Base-by-base conservation (phyloP, 345 rosid genomes). In the Eucalyptus viminalis region DNA sequence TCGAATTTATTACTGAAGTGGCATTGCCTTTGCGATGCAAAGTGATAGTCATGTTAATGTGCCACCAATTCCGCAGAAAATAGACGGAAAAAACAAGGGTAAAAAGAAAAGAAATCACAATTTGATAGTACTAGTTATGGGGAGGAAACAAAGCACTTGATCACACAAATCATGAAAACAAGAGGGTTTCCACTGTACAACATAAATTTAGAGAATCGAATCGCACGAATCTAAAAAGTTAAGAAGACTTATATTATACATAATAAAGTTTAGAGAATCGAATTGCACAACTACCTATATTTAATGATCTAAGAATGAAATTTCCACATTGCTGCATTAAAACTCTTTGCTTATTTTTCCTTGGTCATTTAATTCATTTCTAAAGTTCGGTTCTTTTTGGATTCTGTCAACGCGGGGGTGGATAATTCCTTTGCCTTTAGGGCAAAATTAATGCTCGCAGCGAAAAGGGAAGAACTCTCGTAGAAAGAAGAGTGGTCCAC, bases 161-260 rank as follows among this genome's bases (percentile, higher is more conserved):
- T 4, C 24, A 12, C 47, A 0, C 81, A 34, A 19, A 34, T 72
- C 45, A 19, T 19, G 25, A 37, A 72, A 72, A 37, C 0, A 17
- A n/a, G 37, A 65, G 37, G 22, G 10, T 15, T 65, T 8, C 21
- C 0, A 65, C 11, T 9, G 1, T 16, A n/a, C 21, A 4, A 65
- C 9, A 65, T 15, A n/a, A n/a, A 65, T 65, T n/a, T 65, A 72
- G 40, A 67, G 22, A 65, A n/a, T 4, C 44, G 5, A 69, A 69
- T 17, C 2, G 43, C 0, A 69, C 44, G 0, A 5, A 31, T 8
- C 44, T 19, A 8, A 5, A 15, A 69, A 34, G 4, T 69, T 17
- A 17, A 50, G 40, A 65, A 4, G 16, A 29, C 34, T 62, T 29
- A 62, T 27, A 62, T 62, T 62, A 15, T 37, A 9, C 13, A 3